These are phyloP conservation scores for Suhomyces bolitotheri DNA, from an alignment of 1,139 yeast species.

Conservation along the genomic window DNA sequence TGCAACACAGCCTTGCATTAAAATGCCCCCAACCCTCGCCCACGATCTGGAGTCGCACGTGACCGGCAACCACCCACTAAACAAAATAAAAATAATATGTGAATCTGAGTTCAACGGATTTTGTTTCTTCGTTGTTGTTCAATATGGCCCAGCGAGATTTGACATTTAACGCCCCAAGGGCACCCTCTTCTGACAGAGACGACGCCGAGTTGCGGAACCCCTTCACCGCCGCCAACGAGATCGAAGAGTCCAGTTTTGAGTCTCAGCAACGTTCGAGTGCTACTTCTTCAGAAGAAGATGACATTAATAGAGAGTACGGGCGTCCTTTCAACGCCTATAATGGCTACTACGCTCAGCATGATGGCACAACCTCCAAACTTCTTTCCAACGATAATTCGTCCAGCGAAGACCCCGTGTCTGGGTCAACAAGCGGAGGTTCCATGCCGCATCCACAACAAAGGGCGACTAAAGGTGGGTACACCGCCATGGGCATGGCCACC, in stretches of 20 bases:
- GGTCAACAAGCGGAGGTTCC: conserved; percentile 5
- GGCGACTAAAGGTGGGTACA: conserved; percentile 4
- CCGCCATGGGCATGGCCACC: conserved; percentile 7
- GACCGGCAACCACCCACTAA: conserved; percentile 2
- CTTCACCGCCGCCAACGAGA: conserved; percentile 17
- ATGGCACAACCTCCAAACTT: conserved; percentile 44
- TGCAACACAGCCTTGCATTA: neutral
- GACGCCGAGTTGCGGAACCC: conserved; percentile 13
- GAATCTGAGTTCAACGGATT: neutral
- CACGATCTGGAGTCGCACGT: conserved; percentile 5
- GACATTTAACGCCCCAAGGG: conserved; percentile 32
- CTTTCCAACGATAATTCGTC: conserved; percentile 31
- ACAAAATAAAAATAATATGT: conserved; percentile 8
- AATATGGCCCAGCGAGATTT: conserved; percentile 38
- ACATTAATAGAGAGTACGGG: conserved; percentile 28
- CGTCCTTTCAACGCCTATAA: conserved; percentile 46
- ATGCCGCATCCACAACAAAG: conserved; percentile 10
- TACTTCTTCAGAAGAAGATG: conserved; percentile 22
- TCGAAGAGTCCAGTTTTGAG: conserved; percentile 16
- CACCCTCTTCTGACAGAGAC: conserved; percentile 16
- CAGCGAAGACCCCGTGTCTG: conserved; percentile 21
- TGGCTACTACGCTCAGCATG: conserved; percentile 44
- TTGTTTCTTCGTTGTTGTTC: conserved; percentile 2
- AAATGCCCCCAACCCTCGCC: neutral
- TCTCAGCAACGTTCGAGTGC: conserved; percentile 17